Base-by-base conservation (phyloP, 176 grass and related monocot genomes). In the Phyllostachys edulis region DNA sequence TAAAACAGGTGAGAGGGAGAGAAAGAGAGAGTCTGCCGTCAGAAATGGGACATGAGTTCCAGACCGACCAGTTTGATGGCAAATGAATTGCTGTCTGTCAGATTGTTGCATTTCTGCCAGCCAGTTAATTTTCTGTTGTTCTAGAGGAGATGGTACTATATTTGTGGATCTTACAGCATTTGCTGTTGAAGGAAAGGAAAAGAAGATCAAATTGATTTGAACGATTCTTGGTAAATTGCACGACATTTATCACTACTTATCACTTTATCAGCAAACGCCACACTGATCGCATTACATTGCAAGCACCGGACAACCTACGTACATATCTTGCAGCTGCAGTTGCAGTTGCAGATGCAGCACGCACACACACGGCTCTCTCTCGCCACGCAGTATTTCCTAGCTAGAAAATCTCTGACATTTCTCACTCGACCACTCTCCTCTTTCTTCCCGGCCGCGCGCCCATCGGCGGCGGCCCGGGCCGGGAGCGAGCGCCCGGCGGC, bases 401-500 rank as follows among this genome's bases (percentile, higher is more conserved):
- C 87, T 80, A 84, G 41, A 69, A 69, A 63, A 76, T 16, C 71
- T 68, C 64, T 68, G 57, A 49, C 63, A 38, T 1, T 40, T 39
- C 18, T 68, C 76, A 73, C 82, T 77, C 69, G 63, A 47, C 78
- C 41, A 51, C 78, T 68, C 73, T 86, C 79, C 88, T 90, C 73
- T 73, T 74, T 87, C 84, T 79, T 44, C 88, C 75, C 79, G 67
- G 67, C 81, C 0, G 23, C 85, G 29, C 52, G 5, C 39, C 21
- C 63, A 13, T 16, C 42, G 20, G 1, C 6, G 29, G 67, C 27
- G 73, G 36, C 75, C 67, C 32, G 41, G 76, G 69, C 74, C 50
- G 84, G 80, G 80, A 87, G 84, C 49, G 84, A 78, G 73, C 65
- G 45, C 83, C 26, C 63, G 67, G 79, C 79, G 79, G 75, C 87